A percentile compares a stretch with the other conserved stretches of the same genome.
Conservation (phyloP, 495 filamentous ascomycete species). For the Penicillium odoratum region DNA sequence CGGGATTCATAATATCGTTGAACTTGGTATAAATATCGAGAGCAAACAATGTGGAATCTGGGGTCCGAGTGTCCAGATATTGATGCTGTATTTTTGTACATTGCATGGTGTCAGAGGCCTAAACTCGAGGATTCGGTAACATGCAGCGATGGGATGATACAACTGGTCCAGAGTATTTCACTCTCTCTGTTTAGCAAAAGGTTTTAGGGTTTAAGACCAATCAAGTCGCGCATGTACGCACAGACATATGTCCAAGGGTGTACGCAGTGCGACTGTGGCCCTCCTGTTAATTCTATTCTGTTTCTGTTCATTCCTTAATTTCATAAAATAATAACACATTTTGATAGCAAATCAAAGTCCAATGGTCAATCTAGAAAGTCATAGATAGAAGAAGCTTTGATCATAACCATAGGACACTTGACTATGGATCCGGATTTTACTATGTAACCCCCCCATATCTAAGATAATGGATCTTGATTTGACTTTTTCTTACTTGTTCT, state of each 20-base stretch:
- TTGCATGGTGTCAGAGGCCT: neutral
- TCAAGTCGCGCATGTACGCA: constrained; percentile 4
- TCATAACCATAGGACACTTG: neutral
- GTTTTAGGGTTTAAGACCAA: constrained; percentile 14
- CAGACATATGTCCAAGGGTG: neutral
- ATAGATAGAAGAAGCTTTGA: neutral
- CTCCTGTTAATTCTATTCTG: neutral
- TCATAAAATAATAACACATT: too few relatives aligned
- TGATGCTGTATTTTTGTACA: too few relatives aligned
- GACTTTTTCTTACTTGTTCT: neutral
- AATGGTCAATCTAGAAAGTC: neutral
- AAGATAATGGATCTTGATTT: neutral
- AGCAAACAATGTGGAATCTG: too few relatives aligned
- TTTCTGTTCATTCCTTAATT: too few relatives aligned
- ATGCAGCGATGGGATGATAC: constrained; percentile 18
- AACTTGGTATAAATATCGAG: too few relatives aligned
- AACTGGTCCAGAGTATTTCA: constrained; percentile 12
- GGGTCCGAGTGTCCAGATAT: too few relatives aligned
- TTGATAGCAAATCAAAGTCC: neutral
- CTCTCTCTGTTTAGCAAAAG: neutral
- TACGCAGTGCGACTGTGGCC: neutral
- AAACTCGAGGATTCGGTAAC: constrained; percentile 14
- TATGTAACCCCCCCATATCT: neutral
- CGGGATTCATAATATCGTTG: too few relatives aligned
- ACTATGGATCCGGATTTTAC: neutral